These are phyloP conservation scores for Houttuynia cordata DNA, from an alignment of 164 flowering plant genomes.

Conservation along the genomic window DNA sequence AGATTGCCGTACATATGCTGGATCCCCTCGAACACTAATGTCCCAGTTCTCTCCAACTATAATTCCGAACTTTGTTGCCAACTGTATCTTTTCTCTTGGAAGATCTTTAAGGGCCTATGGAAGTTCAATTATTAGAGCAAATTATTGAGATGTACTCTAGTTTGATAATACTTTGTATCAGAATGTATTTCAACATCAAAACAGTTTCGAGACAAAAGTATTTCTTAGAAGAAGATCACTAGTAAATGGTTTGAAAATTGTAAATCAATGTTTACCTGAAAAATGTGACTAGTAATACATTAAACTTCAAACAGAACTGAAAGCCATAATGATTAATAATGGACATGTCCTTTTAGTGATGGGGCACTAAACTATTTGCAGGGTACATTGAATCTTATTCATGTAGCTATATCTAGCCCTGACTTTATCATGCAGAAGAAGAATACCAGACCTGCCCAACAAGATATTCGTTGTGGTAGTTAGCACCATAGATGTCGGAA, in stretches of 20 bases:
- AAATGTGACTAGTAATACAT: too few species aligned
- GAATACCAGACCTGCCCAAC: conserved; percentile 1
- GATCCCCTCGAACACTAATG: conserved; percentile 27
- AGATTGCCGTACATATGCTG: conserved; percentile 49
- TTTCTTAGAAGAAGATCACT: too few species aligned
- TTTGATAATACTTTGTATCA: conserved; percentile 4
- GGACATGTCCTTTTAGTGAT: too few species aligned
- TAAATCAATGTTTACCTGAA: too few species aligned
- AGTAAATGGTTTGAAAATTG: too few species aligned
- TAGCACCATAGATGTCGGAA: conserved; percentile 24
- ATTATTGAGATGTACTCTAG: too few species aligned
- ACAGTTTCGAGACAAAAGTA: background rate
- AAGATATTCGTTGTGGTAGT: conserved; percentile 26
- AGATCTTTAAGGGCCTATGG: conserved; percentile 17
- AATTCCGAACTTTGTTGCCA: conserved; percentile 20
- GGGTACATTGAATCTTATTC: too few species aligned
- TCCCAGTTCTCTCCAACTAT: background rate
- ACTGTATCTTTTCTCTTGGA: conserved; percentile 14
- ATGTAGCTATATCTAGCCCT: too few species aligned
- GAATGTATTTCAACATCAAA: conserved; percentile 2
- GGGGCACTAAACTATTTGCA: background rate
- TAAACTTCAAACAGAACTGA: background rate
- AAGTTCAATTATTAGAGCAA: too few species aligned
- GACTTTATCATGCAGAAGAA: background rate
- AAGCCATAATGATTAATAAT: too few species aligned